These are phyloP conservation scores for Paramecium primaurelia DNA, from an alignment of 73 alveolate genomes.

Conservation along the genomic window DNA sequence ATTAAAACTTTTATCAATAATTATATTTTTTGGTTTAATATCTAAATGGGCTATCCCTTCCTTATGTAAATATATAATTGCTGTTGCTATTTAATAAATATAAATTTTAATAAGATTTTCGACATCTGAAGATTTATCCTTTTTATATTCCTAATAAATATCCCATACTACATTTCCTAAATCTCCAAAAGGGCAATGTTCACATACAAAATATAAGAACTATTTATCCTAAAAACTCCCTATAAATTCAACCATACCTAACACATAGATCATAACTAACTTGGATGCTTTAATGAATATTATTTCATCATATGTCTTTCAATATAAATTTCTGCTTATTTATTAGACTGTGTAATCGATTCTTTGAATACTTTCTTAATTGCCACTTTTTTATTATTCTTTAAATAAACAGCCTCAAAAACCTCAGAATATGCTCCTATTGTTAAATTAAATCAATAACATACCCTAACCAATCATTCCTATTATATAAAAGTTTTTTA, in stretches of 20 bases:
- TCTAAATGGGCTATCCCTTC: conserved; percentile 23
- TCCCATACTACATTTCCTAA: background rate
- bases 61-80: background rate
- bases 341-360: background rate
- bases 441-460: background rate
- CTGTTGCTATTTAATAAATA: background rate
- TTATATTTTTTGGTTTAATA: conserved; percentile 5
- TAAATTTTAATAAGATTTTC: background rate
- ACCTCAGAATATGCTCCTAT: conserved; percentile 32
- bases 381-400: conserved; percentile 14
- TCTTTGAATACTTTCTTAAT: background rate
- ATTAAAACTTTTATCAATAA: background rate
- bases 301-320: conserved; percentile 5
- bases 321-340: background rate
- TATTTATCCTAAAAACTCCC: conserved; percentile 37
- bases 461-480: conserved; percentile 17
- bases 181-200: conserved; percentile 8
- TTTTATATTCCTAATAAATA: background rate
- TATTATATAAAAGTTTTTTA: background rate
- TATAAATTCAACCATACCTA: conserved; percentile 8
- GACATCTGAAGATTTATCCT: background rate
- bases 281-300: conserved; percentile 14
- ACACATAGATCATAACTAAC: background rate
- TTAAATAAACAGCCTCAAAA: conserved; percentile 12
- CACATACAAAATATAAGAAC: background rate